These are phyloP conservation scores for Aureobasidium melanogenum DNA, from an alignment of 2,329 filamentous ascomycete genomes.

Conservation along the genomic window DNA sequence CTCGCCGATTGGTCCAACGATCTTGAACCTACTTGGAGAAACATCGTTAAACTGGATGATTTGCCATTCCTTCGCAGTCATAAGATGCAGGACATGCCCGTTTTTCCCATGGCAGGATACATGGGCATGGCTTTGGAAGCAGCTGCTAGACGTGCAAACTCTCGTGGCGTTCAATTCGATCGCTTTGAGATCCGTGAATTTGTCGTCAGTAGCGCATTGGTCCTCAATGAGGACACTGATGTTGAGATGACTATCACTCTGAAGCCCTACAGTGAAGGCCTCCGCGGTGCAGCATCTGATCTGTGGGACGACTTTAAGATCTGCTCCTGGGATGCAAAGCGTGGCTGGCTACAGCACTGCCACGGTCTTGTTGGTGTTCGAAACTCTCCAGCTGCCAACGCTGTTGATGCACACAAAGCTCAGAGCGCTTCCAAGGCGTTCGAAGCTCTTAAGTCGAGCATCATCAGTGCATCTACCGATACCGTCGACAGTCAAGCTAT, in stretches of 20 bases:
- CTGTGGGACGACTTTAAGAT: conserved; percentile 6
- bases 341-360: conserved; percentile 6
- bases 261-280: background rate
- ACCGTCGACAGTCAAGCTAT: background rate
- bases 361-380: conserved; percentile 3
- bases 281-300: background rate
- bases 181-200: conserved; percentile 1
- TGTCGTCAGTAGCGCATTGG: conserved; percentile 1
- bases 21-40: conserved; percentile 20
- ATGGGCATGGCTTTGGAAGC: conserved; percentile 18
- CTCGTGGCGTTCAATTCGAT: conserved; percentile 3
- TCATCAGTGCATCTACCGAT: background rate
- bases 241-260: conserved; percentile 3
- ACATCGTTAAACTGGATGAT: conserved; percentile 20
- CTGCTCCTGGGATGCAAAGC: conserved; percentile 1
- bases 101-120: conserved; percentile 25
- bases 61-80: conserved; percentile 28
- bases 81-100: conserved; percentile 20
- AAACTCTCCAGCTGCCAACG: background rate
- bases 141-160: background rate
- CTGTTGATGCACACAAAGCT: background rate
- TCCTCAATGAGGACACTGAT: conserved; percentile 5
- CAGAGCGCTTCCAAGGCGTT: background rate
- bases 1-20: conserved; percentile 5
- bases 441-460: background rate